Base-by-base conservation (phyloP, 257 asterid species). In the Solanum stenotomum region DNA sequence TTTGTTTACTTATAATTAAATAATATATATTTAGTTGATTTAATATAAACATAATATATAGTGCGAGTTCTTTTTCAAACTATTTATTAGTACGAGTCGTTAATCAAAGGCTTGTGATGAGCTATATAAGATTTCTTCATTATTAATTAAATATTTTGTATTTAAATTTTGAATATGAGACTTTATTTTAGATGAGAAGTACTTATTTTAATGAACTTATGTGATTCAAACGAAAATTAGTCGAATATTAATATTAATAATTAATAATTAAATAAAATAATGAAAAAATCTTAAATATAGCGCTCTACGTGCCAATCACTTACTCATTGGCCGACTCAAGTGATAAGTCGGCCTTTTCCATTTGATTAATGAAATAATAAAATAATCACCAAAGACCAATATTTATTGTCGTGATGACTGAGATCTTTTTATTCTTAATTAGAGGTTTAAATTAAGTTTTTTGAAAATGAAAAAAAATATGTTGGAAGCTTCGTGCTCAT, bases 251-350 rank as follows among this genome's bases (percentile, higher is more conserved):
- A 22, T 22, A 61, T 6, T 63, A 10, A 63, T 63, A n/a, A 61
- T n/a, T 61, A 61, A 52, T 52, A 52, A 52, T 9, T 2, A 52
- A 63, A 63, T 63, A n/a, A 63, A 63, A 63, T 10, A 63, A 59
- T 22, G 10, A 59, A 59, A 59, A 59, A 63, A 10, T 65, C 15
- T 25, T 2, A 78, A 14, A 78, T 42, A n/a, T 42, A 42, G n/a
- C 10, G n/a, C 10, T 10, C 42, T 82, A 82, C 85, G 85, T 82
- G 85, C 42, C 85, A 81, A 81, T 82, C 29, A 81, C 44, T 82
- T 49, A 49, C 70, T 27, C 27, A 82, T 82, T 82, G 70, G 85
- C 70, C 85, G 85, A 82, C 85, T 49, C 70, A 79, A 82, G 42
- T 82, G 44, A 29, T 49, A 82, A 82, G 85, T 82, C 85, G 70